These are phyloP conservation scores for Claviceps sorghi DNA, from an alignment of 2,329 filamentous ascomycete species.

Conservation along the genomic window DNA sequence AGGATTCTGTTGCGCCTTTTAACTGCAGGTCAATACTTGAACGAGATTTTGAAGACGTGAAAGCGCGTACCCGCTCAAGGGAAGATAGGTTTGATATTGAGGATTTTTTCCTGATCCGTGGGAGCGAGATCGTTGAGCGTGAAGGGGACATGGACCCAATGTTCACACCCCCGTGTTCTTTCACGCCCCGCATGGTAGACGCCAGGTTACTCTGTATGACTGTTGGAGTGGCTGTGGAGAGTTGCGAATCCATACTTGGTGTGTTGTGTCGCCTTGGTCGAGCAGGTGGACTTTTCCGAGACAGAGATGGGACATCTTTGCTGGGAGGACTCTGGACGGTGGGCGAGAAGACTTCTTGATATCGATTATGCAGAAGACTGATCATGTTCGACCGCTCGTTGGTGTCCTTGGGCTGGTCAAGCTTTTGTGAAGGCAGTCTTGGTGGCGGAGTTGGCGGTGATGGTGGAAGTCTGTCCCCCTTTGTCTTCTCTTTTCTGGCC, in stretches of 20 bases:
- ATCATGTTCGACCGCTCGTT: not conserved
- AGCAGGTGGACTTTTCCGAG: constrained; percentile 31
- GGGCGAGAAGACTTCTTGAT: constrained; percentile 9
- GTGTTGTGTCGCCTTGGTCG: constrained; percentile 57
- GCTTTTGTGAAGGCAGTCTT: constrained; percentile 46
- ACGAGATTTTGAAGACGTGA: constrained; percentile 5
- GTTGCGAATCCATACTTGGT: constrained; percentile 42
- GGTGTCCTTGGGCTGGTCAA: constrained; percentile 18
- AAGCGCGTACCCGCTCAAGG: constrained; percentile 8
- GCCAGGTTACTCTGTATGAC: constrained; percentile 46
- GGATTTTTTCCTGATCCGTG: constrained; percentile 14
- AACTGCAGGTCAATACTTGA: constrained; percentile 11
- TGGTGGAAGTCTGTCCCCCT: constrained; percentile 27
- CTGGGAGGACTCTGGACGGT: constrained; percentile 24
- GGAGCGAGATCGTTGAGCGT: constrained; percentile 21
- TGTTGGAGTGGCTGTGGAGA: constrained; percentile 34
- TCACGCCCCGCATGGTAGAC: constrained; percentile 19
- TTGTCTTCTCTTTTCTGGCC: constrained; percentile 27
- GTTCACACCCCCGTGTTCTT: constrained; percentile 31
- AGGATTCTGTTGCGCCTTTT: constrained; percentile 8
- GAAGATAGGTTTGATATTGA: constrained; percentile 19
- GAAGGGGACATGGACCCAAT: constrained; percentile 16
- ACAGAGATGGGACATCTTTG: constrained; percentile 12
- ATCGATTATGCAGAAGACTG: not conserved
- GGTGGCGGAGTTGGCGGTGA: constrained; percentile 46